These are phyloP conservation scores for Plasmodium adleri DNA, from an alignment of 169 alveolate species.

Conservation along the genomic window DNA sequence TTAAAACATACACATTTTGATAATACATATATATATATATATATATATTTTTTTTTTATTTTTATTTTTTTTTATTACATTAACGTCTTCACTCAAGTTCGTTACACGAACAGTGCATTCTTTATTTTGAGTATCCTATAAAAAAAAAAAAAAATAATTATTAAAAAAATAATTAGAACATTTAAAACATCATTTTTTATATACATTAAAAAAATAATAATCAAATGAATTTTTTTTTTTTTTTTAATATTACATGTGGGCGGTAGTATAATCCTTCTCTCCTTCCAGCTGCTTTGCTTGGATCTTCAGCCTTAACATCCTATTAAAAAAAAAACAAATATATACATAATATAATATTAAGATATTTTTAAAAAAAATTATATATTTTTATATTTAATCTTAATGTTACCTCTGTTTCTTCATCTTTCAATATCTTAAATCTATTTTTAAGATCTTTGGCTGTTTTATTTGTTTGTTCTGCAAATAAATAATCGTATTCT, in stretches of 20 bases:
- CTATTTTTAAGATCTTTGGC: constrained; percentile 84
- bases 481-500: constrained; percentile 70
- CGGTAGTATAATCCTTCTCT: constrained; percentile 52
- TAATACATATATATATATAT: not conserved
- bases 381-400: not conserved
- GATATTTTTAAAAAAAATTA: not conserved
- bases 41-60: not conserved
- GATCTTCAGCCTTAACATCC: constrained; percentile 72
- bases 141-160: constrained; percentile 26
- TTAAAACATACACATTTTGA: not conserved
- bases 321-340: constrained; percentile 73
- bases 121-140: constrained; percentile 80
- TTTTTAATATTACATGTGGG: constrained; percentile 42
- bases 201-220: not conserved
- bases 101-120: constrained; percentile 93
- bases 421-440: constrained; percentile 84
- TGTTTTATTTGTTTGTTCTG: constrained; percentile 72
- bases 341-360: constrained; percentile 37
- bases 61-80: constrained; percentile 18
- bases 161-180: not conserved
- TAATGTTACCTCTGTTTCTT: constrained; percentile 61
- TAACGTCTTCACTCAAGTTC: constrained; percentile 91
- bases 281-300: constrained; percentile 28
- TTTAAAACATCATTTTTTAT: too few relatives aligned
- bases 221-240: not conserved